Evolutionary conservation across 2,329 filamentous ascomycete genomes (phyloP), one percentile per base, ranked within the genome.

Genomic region (Ophiostoma australiae): DNA sequence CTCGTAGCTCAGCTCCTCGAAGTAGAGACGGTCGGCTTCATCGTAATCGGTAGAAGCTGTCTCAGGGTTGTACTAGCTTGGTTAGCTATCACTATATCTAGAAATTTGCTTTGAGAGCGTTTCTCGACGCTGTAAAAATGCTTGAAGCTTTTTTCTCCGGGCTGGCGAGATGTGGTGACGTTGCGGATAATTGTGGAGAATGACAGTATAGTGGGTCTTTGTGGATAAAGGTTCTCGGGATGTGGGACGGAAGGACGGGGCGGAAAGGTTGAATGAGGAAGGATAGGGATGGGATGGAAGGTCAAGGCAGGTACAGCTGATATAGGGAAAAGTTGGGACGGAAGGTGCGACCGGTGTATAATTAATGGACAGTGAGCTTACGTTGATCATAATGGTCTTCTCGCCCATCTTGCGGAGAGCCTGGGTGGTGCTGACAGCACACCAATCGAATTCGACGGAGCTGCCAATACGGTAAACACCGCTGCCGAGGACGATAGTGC

Each of bases 391-490:
- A 72, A 97, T 89, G 39, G 95, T 98, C 89, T 97, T 97, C 85
- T 97, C 91, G 75, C 93, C 94, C 85, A 97, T 92, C 73, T 90
- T 85, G 77, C 90, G 89, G 74, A 98, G 86, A 61, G 93, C 91
- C 73, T 92, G 86, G 13, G 93, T 94, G 74, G 93, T 91, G 77
- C 93, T 95, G 73, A 97, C 93, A 74, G 94, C 93, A 80, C 94
- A 98, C 94, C 94, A 98, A 82, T 99, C 94, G 79, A 99, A 99
- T 81, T 99, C 95, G 69, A 99, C 95, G 7, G 94, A 97, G 82
- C 91, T 94, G 77, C 95, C 95, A 79, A 98, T 99, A 79, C 95
- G 89, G 86, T 99, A 99, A 31, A 98, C 95, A 81, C 95, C 95
- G 78, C 91, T 94, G 73, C 95, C 95, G 17, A 99, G 88, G 72